Percentiles rank a stretch among this genome's conserved stretches.
Evolutionary conservation across 495 filamentous ascomycete species (phyloP).

Genomic region (Penicillium maclennaniae): DNA sequence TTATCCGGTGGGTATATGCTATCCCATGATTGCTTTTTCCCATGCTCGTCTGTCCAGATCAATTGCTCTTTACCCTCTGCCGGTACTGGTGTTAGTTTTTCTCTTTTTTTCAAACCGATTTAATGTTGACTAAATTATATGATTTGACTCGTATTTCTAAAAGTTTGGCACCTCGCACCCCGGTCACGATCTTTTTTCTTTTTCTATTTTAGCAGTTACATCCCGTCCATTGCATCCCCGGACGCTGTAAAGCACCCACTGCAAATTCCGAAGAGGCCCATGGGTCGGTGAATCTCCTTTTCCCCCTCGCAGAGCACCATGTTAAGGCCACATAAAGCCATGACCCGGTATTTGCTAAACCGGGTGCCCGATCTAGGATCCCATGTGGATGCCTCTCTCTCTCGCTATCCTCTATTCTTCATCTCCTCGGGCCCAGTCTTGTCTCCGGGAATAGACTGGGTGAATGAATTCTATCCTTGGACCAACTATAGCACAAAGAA

Average conservation of each 20-base stretch:
- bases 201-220: conserved; percentile 4
- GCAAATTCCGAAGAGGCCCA: conserved; percentile 3
- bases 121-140: no score
- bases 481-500: conserved; percentile 20
- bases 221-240: conserved; percentile 17
- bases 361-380: not conserved
- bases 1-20: not conserved
- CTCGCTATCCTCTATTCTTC: not conserved
- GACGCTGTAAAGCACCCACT: conserved; percentile 5
- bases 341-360: not conserved
- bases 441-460: not conserved
- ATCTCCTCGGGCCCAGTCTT: not conserved
- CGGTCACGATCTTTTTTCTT: not conserved
- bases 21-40: conserved; percentile 9
- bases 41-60: not conserved
- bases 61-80: not conserved
- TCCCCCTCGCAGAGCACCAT: not conserved
- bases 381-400: not conserved
- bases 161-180: not conserved
- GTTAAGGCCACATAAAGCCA: conserved; percentile 1
- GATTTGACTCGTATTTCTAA: no score
- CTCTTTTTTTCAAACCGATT: no score
- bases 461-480: conserved; percentile 4
- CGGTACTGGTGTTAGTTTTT: not conserved
- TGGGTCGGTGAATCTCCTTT: conserved; percentile 1